Evolutionary conservation across 768 basidiomycete genomes (phyloP).

Genomic region (Termitomyces sp.): DNA sequence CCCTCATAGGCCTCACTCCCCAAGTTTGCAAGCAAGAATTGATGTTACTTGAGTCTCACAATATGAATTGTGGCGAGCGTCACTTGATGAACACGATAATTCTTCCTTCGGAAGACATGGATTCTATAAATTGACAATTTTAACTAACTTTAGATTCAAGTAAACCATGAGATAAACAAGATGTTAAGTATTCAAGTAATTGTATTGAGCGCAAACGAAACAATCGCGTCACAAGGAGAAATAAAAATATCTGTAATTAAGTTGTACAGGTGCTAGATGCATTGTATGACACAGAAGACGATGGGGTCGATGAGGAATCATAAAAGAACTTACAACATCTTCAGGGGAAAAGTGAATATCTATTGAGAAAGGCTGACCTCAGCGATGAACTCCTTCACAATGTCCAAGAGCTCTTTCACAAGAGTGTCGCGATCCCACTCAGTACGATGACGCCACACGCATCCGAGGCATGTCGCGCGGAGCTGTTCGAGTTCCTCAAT

Average conservation of each 20-base stretch:
- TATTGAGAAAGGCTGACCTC: slow-evolving; percentile 38
- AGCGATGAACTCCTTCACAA: slow-evolving; percentile 59
- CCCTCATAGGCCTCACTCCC: too few species aligned
- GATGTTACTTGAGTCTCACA: too few species aligned
- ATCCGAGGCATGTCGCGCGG: slow-evolving; percentile 73
- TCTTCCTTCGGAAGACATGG: too few species aligned
- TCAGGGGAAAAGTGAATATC: neutral
- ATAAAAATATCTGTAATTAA: slow-evolving; percentile 3
- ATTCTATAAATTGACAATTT: too few species aligned
- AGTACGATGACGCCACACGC: slow-evolving; percentile 74
- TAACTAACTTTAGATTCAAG: neutral
- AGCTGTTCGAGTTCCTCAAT: slow-evolving; percentile 94
- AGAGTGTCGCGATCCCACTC: slow-evolving; percentile 81
- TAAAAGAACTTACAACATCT: neutral
- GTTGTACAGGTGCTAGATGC: neutral
- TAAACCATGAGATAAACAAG: neutral
- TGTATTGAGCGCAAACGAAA: neutral
- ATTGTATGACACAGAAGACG: neutral
- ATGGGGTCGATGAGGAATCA: neutral
- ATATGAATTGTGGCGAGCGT: too few species aligned
- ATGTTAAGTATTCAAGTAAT: neutral
- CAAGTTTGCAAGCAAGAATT: too few species aligned
- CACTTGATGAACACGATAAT: too few species aligned
- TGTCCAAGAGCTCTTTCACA: slow-evolving; percentile 48
- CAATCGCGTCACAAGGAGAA: neutral